These are phyloP conservation scores for Barbarea vulgaris DNA, from an alignment of 345 rosid genomes.

Conservation along the genomic window DNA sequence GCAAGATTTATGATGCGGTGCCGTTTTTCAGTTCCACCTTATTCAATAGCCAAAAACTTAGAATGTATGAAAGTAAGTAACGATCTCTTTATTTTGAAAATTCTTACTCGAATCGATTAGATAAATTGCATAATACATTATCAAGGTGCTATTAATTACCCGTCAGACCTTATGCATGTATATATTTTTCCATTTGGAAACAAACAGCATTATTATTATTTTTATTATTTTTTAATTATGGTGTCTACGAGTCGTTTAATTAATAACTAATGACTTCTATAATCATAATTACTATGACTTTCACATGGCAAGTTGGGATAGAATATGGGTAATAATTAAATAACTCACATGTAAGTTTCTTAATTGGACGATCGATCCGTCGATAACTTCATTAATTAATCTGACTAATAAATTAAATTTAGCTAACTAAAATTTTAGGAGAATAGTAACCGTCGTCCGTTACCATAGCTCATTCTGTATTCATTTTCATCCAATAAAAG, in stretches of 20 bases:
- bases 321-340: not conserved
- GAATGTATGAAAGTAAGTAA: not conserved
- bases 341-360: constrained; percentile 7
- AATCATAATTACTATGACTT: not conserved
- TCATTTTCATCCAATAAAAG: too few relatives aligned
- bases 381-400: not conserved
- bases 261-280: not conserved
- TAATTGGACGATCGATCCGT: not conserved
- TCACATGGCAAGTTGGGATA: constrained; percentile 1
- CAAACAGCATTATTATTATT: not conserved
- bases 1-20: not conserved
- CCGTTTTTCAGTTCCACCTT: not conserved
- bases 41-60: not conserved
- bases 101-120: not conserved
- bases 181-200: not conserved
- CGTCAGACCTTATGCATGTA: too few relatives aligned
- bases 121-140: too few relatives aligned
- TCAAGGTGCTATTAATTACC: too few relatives aligned
- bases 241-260: not conserved
- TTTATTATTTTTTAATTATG: not conserved
- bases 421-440: not conserved
- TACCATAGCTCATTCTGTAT: too few relatives aligned
- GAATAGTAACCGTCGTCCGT: not conserved
- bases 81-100: not conserved
- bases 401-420: not conserved